Base-by-base conservation (phyloP, 306 rosid species). In the Dryas alaskensis region DNA sequence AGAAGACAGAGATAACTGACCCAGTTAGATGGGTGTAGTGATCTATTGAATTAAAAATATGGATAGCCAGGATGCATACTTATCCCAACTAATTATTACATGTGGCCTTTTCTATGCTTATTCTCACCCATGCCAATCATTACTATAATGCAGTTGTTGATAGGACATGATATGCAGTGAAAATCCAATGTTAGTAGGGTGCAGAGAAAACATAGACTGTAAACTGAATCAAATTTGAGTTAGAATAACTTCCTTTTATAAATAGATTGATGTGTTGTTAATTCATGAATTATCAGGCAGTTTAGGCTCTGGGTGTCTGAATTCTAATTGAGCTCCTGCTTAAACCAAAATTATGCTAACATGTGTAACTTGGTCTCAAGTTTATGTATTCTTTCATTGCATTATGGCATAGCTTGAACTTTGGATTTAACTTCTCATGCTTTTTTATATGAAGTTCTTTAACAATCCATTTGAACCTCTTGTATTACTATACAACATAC, bases 191-290 rank as follows among this genome's bases (percentile, higher is more conserved):
- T 43, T 43, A 6, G 62, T 69, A 16, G 14, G 49, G 16, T 52
- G 61, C 73, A 69, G 10, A 22, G 40, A 47, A 11, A 6, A 8
- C 0, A 16, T 51, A 48, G 48, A 68, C 14, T 68, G 59, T 4
- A 51, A 14, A 37, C 16, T 52, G 54, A 45, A 47, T 42, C 50
- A 69, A 69, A 7, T 52, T 69, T 69, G 49, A 50, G 62, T 69
- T 39, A 8, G 60, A 52, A 8, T 7, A 8, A 65, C n/a, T 44
- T 65, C 10, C 42, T 25, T 59, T 45, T 22, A 44, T 12, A 45
- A 10, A 44, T 10, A 65, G 14, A 65, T 65, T 19, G 27, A 45
- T 46, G 40, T 65, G 9, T 46, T 25, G 4, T 3, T 61, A 39
- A 16, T 61, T 61, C 66, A 10, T 39, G 45, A 61, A 7, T 31